Conservation (phyloP, 73 alveolate genomes). For the Paramecium octaurelia region DNA sequence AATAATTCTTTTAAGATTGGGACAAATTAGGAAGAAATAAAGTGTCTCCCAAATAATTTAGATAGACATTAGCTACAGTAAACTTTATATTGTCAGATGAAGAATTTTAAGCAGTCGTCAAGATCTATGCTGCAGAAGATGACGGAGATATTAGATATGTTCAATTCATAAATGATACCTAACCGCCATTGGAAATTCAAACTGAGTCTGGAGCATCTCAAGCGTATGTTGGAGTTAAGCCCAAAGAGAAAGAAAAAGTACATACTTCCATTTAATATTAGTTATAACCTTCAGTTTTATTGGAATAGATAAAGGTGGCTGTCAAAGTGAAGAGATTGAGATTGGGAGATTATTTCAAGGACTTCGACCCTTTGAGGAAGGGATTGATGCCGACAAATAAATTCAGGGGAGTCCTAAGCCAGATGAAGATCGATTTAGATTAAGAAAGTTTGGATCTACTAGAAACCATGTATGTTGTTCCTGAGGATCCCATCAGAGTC, state of each 20-base stretch:
- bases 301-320: constrained; percentile 78
- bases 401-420: constrained; percentile 86
- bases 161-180: constrained; percentile 78
- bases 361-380: constrained; percentile 90
- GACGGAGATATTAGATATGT: constrained; percentile 83
- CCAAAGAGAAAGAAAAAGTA: constrained; percentile 65
- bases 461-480: constrained; percentile 69
- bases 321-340: constrained; percentile 92
- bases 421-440: constrained; percentile 77
- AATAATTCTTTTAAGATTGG: constrained; percentile 87
- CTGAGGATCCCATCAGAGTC: constrained; percentile 77
- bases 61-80: constrained; percentile 79
- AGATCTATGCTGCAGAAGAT: constrained; percentile 80
- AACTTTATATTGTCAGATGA: constrained; percentile 76
- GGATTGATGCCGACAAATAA: constrained; percentile 85
- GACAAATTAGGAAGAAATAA: constrained; percentile 83
- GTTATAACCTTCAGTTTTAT: constrained; percentile 56
- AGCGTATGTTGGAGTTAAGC: constrained; percentile 65
- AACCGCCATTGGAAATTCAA: constrained; percentile 66
- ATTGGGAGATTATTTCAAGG: constrained; percentile 90
- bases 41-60: constrained; percentile 85
- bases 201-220: constrained; percentile 55
- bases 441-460: constrained; percentile 79
- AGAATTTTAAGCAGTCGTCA: constrained; percentile 76
- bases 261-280: constrained; percentile 35